Evolutionary conservation across 768 basidiomycete genomes (phyloP).

Genomic region (Kwoniella sp.): DNA sequence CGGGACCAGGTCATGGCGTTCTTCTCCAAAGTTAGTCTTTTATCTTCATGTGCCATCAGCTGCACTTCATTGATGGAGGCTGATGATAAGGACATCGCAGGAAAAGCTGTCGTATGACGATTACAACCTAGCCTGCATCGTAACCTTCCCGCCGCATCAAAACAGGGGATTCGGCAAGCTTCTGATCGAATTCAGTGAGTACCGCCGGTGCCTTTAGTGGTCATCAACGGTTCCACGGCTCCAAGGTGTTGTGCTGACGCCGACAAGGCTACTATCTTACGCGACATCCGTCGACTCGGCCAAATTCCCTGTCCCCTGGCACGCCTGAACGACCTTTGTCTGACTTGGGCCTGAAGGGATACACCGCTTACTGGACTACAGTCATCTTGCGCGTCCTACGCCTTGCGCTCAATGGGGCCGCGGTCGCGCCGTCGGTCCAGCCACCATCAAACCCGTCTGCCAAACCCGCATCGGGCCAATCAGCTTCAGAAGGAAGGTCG

Average conservation of each 20-base stretch:
- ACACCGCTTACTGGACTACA: constrained; percentile 54
- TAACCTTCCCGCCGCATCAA: constrained; percentile 90
- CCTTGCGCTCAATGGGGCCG: too few species aligned
- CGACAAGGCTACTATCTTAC: constrained; percentile 84
- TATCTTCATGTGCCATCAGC: neutral
- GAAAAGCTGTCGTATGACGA: constrained; percentile 95
- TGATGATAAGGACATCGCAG: too few species aligned
- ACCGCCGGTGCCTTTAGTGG: neutral
- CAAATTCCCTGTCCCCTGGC: constrained; percentile 70
- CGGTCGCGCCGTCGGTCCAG: too few species aligned
- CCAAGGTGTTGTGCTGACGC: neutral
- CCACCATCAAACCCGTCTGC: neutral
- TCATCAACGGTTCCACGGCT: too few species aligned
- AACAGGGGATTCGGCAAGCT: constrained; percentile 86
- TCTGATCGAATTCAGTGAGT: constrained; percentile 94
- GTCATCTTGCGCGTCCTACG: constrained; percentile 31
- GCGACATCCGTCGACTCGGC: constrained; percentile 42
- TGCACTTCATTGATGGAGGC: neutral
- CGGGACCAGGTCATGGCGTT: constrained; percentile 75
- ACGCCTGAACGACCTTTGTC: constrained; percentile 94
- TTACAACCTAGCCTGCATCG: constrained; percentile 94
- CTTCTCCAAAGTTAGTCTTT: constrained; percentile 60
- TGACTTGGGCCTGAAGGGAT: constrained; percentile 83
- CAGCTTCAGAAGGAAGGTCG: constrained; percentile 3
- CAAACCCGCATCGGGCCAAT: neutral